A percentile compares a stretch with the other conserved stretches of the same genome.
These are phyloP conservation scores for Micractinium conductrix DNA, from an alignment of 139 green algal genomes.

Conservation along the genomic window DNA sequence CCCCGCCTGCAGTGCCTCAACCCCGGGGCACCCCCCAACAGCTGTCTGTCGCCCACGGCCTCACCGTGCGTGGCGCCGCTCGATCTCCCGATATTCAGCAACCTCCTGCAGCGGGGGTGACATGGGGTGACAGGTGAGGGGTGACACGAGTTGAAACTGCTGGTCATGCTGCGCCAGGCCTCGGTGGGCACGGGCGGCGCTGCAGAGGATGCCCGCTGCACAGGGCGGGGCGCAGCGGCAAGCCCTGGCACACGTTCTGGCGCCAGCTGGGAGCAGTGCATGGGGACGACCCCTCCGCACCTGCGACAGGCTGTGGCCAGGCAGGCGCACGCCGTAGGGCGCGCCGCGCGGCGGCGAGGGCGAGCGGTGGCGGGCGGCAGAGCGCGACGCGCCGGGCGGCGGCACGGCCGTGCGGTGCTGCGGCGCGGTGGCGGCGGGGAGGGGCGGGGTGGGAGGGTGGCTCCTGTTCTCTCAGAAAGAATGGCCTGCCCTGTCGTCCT, in stretches of 20 bases:
- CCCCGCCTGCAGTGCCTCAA: not conserved
- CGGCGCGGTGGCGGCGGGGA: not conserved
- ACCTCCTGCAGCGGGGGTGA: not conserved
- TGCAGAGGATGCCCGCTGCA: too few species aligned
- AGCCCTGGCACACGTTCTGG: too few species aligned
- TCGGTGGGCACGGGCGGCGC: too few species aligned
- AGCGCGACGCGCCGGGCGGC: not conserved
- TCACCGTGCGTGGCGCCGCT: conserved; percentile 30
- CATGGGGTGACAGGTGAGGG: too few species aligned
- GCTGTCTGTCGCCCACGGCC: not conserved
- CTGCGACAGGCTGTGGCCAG: conserved; percentile 13
- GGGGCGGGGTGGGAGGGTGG: not conserved
- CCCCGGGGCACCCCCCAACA: too few species aligned
- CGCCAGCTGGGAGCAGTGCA: too few species aligned
- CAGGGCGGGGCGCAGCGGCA: too few species aligned
- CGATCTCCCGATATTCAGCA: conserved; percentile 22
- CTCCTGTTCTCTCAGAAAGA: too few species aligned
- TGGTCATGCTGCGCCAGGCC: too few species aligned
- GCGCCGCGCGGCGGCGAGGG: not conserved
- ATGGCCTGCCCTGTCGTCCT: not conserved
- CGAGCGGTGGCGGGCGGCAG: not conserved
- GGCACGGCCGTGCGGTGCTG: not conserved
- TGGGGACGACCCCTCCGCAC: too few species aligned
- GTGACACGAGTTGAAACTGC: too few species aligned
- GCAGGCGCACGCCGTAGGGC: conserved; percentile 29